These are phyloP conservation scores for Candida xyloterini DNA, from an alignment of 805 yeast species.

Conservation along the genomic window DNA sequence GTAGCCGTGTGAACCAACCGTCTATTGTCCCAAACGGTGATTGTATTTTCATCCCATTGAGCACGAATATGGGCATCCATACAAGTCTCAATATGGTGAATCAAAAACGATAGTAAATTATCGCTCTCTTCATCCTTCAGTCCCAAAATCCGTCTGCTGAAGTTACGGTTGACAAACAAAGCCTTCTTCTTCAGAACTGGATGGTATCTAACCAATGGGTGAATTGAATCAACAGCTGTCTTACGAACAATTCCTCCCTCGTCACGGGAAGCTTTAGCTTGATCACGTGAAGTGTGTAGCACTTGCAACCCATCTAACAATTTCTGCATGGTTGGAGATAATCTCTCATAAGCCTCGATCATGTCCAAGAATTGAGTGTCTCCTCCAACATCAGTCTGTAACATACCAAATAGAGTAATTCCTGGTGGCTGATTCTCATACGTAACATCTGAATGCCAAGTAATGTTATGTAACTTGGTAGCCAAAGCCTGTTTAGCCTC, in stretches of 20 bases:
- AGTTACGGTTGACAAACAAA: constrained; percentile 55
- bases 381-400: constrained; percentile 60
- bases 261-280: constrained; percentile 53
- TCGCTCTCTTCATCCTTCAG: constrained; percentile 71
- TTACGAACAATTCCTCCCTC: constrained; percentile 68
- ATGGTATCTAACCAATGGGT: constrained; percentile 70
- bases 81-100: constrained; percentile 46
- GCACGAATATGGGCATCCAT: constrained; percentile 69
- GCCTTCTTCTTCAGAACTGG: constrained; percentile 67
- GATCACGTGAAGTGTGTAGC: constrained; percentile 67
- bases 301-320: constrained; percentile 61
- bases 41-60: constrained; percentile 65
- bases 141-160: constrained; percentile 66
- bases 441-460: constrained; percentile 74
- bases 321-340: constrained; percentile 62
- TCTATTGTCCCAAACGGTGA: constrained; percentile 80
- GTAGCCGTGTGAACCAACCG: constrained; percentile 66
- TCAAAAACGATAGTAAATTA: constrained; percentile 54
- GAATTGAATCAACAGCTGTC: constrained; percentile 57
- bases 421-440: constrained; percentile 75
- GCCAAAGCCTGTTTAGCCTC: constrained; percentile 37
- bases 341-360: constrained; percentile 65
- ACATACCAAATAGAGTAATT: constrained; percentile 60
- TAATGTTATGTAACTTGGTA: constrained; percentile 36
- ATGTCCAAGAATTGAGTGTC: constrained; percentile 79